Percentiles rank a stretch among this genome's conserved stretches.
Conservation (phyloP, 2,329 filamentous ascomycete genomes). For the Pseudopithomyces chartarum region DNA sequence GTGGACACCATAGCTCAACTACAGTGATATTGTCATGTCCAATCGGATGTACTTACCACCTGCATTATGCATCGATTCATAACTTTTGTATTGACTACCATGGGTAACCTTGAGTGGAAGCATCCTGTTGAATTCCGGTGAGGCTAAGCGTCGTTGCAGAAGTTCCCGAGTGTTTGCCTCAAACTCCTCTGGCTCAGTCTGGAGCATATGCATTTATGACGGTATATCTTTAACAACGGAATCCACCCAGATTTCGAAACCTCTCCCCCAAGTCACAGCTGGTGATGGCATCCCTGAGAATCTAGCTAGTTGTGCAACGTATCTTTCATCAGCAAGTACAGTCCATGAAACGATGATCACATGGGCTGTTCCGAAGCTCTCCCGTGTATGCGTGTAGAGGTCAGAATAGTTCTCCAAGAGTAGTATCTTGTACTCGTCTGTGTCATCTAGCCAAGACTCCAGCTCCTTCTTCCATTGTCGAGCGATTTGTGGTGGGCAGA, state of each 20-base stretch:
- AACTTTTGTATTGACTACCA: slow-evolving; percentile 38
- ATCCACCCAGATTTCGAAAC: slow-evolving; percentile 60
- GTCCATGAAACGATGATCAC: slow-evolving; percentile 61
- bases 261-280: slow-evolving; percentile 47
- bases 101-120: slow-evolving; percentile 47
- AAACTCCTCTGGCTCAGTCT: slow-evolving; percentile 38
- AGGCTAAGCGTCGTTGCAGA: slow-evolving; percentile 31
- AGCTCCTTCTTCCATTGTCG: slow-evolving; percentile 65
- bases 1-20: too few species aligned
- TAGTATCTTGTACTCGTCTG: slow-evolving; percentile 49
- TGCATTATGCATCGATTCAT: slow-evolving; percentile 8
- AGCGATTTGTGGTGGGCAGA: slow-evolving; percentile 61
- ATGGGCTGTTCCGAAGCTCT: slow-evolving; percentile 54
- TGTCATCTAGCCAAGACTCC: slow-evolving; percentile 52
- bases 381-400: slow-evolving; percentile 49
- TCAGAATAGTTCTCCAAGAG: slow-evolving; percentile 47
- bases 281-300: slow-evolving; percentile 52
- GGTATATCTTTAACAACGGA: slow-evolving; percentile 50
- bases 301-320: slow-evolving; percentile 56
- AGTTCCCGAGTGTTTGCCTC: slow-evolving; percentile 22
- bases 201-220: slow-evolving; percentile 48
- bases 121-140: slow-evolving; percentile 42
- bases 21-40: background rate
- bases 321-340: slow-evolving; percentile 54
- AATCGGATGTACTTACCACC: slow-evolving; percentile 33